Percentiles rank a stretch among this genome's conserved stretches.
These are phyloP conservation scores for Corrigiola litoralis DNA, from an alignment of 179 eudicot species.

Conservation along the genomic window DNA sequence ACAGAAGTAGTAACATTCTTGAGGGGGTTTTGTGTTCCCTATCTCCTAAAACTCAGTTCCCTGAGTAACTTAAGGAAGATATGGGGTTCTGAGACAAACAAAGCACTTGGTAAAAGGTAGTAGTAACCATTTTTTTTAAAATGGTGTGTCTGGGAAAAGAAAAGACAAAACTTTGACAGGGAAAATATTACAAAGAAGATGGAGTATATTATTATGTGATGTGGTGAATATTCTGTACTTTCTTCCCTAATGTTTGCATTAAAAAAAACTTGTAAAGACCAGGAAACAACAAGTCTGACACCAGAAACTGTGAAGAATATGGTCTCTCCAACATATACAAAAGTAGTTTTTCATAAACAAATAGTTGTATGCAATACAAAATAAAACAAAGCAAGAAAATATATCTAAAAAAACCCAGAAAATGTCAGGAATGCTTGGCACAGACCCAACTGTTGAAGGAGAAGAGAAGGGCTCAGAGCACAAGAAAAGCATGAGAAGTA, in stretches of 20 bases:
- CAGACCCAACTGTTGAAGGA: not conserved
- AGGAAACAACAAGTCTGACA: slow-evolving; percentile 26
- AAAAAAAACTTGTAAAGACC: slow-evolving; percentile 12
- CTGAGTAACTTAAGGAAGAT: too few species aligned
- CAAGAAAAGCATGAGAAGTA: not conserved
- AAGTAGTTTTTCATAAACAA: not conserved
- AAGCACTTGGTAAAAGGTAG: too few species aligned
- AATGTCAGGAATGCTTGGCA: slow-evolving; percentile 13
- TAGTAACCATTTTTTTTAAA: too few species aligned
- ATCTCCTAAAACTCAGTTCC: too few species aligned
- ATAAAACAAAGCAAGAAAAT: not conserved
- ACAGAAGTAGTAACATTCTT: too few species aligned
- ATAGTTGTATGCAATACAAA: not conserved
- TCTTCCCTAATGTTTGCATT: slow-evolving; percentile 2
- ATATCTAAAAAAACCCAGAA: not conserved
- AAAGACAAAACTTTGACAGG: not conserved
- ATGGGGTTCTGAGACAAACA: too few species aligned
- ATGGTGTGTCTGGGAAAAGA: too few species aligned
- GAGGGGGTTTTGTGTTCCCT: too few species aligned
- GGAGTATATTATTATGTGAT: not conserved
- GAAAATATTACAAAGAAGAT: not conserved
- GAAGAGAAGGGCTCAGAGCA: not conserved
- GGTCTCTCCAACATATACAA: not conserved
- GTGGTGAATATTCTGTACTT: not conserved
- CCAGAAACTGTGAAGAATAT: slow-evolving; percentile 18